These are phyloP conservation scores for Serendipita sp. DNA, from an alignment of 768 basidiomycete genomes.

Conservation along the genomic window DNA sequence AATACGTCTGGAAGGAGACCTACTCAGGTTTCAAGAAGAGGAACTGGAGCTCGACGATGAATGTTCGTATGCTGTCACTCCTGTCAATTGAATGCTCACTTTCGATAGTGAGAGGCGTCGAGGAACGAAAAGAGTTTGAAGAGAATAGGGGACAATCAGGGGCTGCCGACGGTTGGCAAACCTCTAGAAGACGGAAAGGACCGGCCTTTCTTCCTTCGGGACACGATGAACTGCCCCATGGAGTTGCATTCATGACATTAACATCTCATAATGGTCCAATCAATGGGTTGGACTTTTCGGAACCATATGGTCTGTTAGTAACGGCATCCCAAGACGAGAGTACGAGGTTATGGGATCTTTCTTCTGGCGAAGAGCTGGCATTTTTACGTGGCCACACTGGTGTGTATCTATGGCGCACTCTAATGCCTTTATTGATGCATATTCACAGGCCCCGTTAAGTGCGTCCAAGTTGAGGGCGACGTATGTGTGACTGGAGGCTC, in stretches of 20 bases:
- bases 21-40: constrained; percentile 82
- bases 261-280: constrained; percentile 67
- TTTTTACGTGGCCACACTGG: constrained; percentile 67
- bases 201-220: constrained; percentile 95
- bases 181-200: constrained; percentile 60
- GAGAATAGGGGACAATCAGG: constrained; percentile 24
- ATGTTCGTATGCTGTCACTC: constrained; percentile 32
- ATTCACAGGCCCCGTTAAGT: constrained; percentile 43
- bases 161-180: constrained; percentile 26
- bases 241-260: constrained; percentile 94
- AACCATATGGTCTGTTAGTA: constrained; percentile 90
- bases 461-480: constrained; percentile 82
- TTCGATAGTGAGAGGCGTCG: constrained; percentile 69
- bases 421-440: neutral
- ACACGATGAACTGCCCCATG: constrained; percentile 85
- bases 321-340: constrained; percentile 75
- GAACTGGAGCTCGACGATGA: constrained; percentile 96
- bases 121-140: constrained; percentile 67
- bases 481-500: constrained; percentile 81
- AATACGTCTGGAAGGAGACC: constrained; percentile 59
- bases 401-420: neutral
- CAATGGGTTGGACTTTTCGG: constrained; percentile 83
- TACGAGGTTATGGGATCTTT: constrained; percentile 88
- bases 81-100: neutral
- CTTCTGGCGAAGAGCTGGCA: constrained; percentile 75